These are phyloP conservation scores for Phytophthora tubulina DNA, from an alignment of 352 stramenopile genomes.

Conservation along the genomic window DNA sequence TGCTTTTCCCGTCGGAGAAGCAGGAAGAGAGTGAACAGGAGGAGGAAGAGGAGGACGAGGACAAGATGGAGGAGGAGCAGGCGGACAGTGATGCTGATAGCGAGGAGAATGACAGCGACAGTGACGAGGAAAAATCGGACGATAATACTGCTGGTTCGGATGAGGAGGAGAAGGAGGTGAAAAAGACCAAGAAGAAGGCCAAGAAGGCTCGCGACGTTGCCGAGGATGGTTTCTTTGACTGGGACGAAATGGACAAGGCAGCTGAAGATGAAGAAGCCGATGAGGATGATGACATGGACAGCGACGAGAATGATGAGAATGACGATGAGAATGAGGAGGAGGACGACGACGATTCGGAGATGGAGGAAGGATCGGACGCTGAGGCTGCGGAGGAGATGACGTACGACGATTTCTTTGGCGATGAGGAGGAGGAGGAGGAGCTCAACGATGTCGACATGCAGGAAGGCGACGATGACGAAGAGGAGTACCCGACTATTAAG, in stretches of 20 bases:
- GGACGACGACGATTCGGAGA: slow-evolving; percentile 61
- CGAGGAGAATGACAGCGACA: slow-evolving; percentile 33
- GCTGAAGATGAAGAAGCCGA: slow-evolving; percentile 75
- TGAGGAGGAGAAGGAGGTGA: slow-evolving; percentile 47
- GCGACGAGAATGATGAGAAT: slow-evolving; percentile 44
- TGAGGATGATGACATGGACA: slow-evolving; percentile 45
- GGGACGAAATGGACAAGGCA: slow-evolving; percentile 89
- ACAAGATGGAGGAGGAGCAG: slow-evolving; percentile 36
- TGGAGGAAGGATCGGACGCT: slow-evolving; percentile 62
- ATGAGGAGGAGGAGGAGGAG: slow-evolving; percentile 54
- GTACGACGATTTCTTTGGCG: slow-evolving; percentile 74
- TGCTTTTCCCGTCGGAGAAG: slow-evolving; percentile 68
- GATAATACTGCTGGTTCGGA: slow-evolving; percentile 28
- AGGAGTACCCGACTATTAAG: slow-evolving; percentile 71
- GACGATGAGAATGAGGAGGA: slow-evolving; percentile 56
- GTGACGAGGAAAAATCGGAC: slow-evolving; percentile 34
- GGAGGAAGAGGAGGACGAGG: slow-evolving; percentile 39
- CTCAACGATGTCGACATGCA: slow-evolving; percentile 63
- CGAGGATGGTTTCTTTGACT: slow-evolving; percentile 88
- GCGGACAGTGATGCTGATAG: slow-evolving; percentile 38
- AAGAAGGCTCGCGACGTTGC: slow-evolving; percentile 76
- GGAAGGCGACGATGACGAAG: slow-evolving; percentile 52
- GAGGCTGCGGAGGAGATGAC: slow-evolving; percentile 65
- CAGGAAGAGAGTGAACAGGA: slow-evolving; percentile 42
- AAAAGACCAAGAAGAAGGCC: slow-evolving; percentile 47